Evolutionary conservation across 2,329 filamentous ascomycete genomes (phyloP).

Genomic region (Harringtonia lauricola): DNA sequence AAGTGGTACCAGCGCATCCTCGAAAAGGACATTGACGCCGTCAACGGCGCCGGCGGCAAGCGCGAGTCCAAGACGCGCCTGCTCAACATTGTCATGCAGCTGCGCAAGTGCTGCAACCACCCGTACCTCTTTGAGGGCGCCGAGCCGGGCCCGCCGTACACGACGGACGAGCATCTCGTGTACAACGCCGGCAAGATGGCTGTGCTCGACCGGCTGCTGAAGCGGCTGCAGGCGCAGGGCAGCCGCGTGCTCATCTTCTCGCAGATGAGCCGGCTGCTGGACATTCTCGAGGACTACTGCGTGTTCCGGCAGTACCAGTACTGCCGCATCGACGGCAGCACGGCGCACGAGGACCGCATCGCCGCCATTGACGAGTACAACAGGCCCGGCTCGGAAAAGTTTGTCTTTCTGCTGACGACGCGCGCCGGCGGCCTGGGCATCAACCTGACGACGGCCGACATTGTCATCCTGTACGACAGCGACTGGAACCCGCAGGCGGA

Average conservation of each 20-base stretch:
- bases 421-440: slow-evolving; percentile 93
- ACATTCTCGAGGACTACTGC: slow-evolving; percentile 97
- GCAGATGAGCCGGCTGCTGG: slow-evolving; percentile 94
- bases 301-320: slow-evolving; percentile 93
- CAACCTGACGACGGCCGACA: slow-evolving; percentile 89
- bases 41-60: slow-evolving; percentile 93
- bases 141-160: slow-evolving; percentile 93
- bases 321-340: slow-evolving; percentile 93
- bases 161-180: slow-evolving; percentile 90
- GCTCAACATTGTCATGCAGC: slow-evolving; percentile 98
- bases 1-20: slow-evolving; percentile 99
- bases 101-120: slow-evolving; percentile 97
- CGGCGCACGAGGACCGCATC: slow-evolving; percentile 95
- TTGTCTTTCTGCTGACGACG: slow-evolving; percentile 90
- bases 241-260: slow-evolving; percentile 98
- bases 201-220: slow-evolving; percentile 84
- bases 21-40: slow-evolving; percentile 97
- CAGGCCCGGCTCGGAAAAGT: slow-evolving; percentile 89
- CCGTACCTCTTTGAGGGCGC: slow-evolving; percentile 97
- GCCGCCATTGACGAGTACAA: slow-evolving; percentile 98
- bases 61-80: slow-evolving; percentile 95
- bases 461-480: slow-evolving; percentile 92
- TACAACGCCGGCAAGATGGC: slow-evolving; percentile 96
- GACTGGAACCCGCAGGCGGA: slow-evolving; percentile 99
- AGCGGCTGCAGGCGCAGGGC: slow-evolving; percentile 71